A percentile compares a stretch with the other conserved stretches of the same genome.
Conservation (phyloP, 768 basidiomycete species). For the Termitomyces sp. region DNA sequence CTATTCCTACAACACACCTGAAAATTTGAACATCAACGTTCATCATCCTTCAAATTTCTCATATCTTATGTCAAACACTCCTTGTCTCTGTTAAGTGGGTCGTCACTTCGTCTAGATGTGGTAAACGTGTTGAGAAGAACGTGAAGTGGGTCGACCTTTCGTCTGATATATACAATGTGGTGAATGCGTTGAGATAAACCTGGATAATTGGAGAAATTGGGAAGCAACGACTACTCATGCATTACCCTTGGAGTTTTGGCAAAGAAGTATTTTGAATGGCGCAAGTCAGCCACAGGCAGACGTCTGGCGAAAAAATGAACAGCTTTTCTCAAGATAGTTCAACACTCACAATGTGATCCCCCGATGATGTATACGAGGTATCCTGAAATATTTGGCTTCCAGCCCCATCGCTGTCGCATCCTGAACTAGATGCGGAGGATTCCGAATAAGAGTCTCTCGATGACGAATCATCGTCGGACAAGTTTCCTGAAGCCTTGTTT, state of each 20-base stretch:
- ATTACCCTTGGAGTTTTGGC: background rate
- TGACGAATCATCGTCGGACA: conserved; percentile 17
- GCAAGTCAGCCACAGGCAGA: background rate
- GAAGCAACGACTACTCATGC: no score
- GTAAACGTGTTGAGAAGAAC: no score
- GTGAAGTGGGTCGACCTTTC: no score
- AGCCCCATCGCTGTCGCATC: background rate
- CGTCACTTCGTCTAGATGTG: no score
- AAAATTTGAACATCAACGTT: no score
- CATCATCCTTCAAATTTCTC: no score
- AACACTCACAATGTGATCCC: background rate
- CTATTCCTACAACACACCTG: no score
- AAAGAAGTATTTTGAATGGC: background rate
- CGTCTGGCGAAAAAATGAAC: background rate
- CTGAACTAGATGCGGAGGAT: conserved; percentile 23
- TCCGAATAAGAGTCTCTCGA: conserved; percentile 16
- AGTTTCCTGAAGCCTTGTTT: conserved; percentile 2
- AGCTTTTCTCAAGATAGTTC: background rate
- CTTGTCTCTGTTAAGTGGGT: no score
- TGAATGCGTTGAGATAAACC: no score
- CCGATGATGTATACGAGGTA: background rate
- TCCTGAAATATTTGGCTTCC: background rate
- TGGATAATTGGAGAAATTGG: background rate
- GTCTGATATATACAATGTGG: no score
- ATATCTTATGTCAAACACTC: no score